Conservation (phyloP, 2,329 filamentous ascomycete genomes). For the Thielaviopsis musarum region DNA sequence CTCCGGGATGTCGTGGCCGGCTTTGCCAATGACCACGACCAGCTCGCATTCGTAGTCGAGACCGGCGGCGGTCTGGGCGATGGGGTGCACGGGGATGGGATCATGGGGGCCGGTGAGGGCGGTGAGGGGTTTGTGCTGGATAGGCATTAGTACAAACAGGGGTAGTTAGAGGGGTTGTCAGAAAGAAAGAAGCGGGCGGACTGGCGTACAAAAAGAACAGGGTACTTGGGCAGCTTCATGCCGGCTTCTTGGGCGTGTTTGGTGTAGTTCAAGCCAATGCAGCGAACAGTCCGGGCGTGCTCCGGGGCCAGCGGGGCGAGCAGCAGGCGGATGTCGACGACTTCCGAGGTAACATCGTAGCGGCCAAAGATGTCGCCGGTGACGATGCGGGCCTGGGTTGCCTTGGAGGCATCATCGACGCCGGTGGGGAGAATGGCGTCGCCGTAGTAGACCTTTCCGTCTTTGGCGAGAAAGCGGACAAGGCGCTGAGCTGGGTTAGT, state of each 20-base stretch:
- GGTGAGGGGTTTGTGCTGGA: conserved; percentile 49
- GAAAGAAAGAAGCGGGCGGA: no score
- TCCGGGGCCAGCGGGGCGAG: conserved; percentile 45
- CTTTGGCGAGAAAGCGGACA: conserved; percentile 54
- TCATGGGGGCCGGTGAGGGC: conserved; percentile 47
- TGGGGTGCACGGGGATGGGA: conserved; percentile 45
- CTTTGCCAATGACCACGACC: conserved; percentile 53
- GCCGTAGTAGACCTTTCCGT: conserved; percentile 55
- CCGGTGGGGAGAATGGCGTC: conserved; percentile 52
- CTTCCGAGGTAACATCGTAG: conserved; percentile 44
- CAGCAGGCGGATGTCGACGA: conserved; percentile 38
- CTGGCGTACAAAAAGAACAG: conserved; percentile 41
- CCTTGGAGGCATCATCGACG: conserved; percentile 41
- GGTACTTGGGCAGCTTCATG: conserved; percentile 52
- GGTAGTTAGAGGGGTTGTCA: no score
- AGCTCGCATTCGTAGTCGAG: conserved; percentile 72
- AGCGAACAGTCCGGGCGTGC: conserved; percentile 50
- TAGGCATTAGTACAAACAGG: no score
- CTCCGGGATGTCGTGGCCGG: conserved; percentile 47
- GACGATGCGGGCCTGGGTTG: conserved; percentile 44
- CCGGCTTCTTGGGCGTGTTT: conserved; percentile 50
- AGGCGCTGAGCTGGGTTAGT: conserved; percentile 35
- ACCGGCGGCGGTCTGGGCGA: conserved; percentile 48
- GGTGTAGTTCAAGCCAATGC: conserved; percentile 55
- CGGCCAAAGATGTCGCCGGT: conserved; percentile 48